These are phyloP conservation scores for Salvia rosmarinus DNA, from an alignment of 257 asterid species.

Conservation along the genomic window DNA sequence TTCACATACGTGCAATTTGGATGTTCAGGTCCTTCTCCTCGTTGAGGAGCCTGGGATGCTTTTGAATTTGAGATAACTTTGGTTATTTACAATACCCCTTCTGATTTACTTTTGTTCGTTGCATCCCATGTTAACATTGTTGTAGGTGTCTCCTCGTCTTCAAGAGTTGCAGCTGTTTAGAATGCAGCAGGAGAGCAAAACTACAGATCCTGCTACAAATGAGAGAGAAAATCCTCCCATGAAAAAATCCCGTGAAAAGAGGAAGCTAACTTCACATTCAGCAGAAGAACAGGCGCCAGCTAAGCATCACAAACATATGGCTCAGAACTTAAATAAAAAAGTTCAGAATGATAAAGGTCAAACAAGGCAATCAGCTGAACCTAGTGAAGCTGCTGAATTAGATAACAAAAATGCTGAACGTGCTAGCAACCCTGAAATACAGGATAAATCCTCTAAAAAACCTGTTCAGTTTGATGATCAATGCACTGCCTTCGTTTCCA, in stretches of 20 bases:
- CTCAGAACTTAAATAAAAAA: constrained; percentile 45
- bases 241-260: constrained; percentile 69
- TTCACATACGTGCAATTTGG: neutral
- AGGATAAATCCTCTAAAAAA: constrained; percentile 50
- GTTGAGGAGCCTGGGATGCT: neutral
- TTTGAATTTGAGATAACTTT: constrained; percentile 3
- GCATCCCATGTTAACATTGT: constrained; percentile 27
- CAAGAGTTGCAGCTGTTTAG: constrained; percentile 81
- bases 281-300: constrained; percentile 57
- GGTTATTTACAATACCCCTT: constrained; percentile 21
- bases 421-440: constrained; percentile 47
- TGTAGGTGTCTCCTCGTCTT: constrained; percentile 93
- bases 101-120: neutral
- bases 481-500: constrained; percentile 88
- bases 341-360: constrained; percentile 46
- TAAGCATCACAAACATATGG: constrained; percentile 67
- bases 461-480: constrained; percentile 63
- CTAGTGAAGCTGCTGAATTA: constrained; percentile 44
- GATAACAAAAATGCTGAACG: constrained; percentile 42
- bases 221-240: constrained; percentile 52
- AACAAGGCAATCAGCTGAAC: constrained; percentile 43
- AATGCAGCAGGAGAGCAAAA: constrained; percentile 74
- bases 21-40: constrained; percentile 1
- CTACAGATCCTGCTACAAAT: constrained; percentile 43
- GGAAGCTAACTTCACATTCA: constrained; percentile 58